These are phyloP conservation scores for Dothiorella sarmentorum DNA, from an alignment of 2,329 filamentous ascomycete genomes.

Conservation along the genomic window DNA sequence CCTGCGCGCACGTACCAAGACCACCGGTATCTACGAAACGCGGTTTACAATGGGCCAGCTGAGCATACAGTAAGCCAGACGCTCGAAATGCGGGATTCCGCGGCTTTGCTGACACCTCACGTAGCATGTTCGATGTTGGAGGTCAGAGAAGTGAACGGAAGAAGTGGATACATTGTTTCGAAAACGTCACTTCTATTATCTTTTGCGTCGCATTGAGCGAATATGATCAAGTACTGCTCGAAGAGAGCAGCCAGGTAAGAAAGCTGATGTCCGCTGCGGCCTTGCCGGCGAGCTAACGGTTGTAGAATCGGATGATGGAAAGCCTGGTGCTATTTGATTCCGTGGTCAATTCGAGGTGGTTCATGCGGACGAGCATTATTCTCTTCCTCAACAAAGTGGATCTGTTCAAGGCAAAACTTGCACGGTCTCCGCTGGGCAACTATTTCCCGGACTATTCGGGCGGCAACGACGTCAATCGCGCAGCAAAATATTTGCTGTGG, in stretches of 20 bases:
- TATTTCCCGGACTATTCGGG: constrained; percentile 99
- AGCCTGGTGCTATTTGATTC: constrained; percentile 94
- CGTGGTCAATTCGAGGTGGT: constrained; percentile 98
- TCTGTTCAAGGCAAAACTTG: constrained; percentile 92
- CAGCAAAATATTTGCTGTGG: constrained; percentile 96
- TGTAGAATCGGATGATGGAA: constrained; percentile 98
- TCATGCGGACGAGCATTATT: constrained; percentile 98
- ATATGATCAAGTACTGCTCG: constrained; percentile 94
- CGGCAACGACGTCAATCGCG: constrained; percentile 95
- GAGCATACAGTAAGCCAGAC: constrained; percentile 85
- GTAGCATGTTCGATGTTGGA: constrained; percentile 98
- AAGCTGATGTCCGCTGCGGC: constrained; percentile 23
- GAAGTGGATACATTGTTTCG: constrained; percentile 99
- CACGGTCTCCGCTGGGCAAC: constrained; percentile 81
- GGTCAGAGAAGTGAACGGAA: constrained; percentile 96
- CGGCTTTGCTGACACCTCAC: constrained; percentile 16
- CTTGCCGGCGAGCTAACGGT: constrained; percentile 25
- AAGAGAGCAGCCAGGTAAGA: constrained; percentile 90
- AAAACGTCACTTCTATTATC: constrained; percentile 99
- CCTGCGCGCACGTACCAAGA: constrained; percentile 92
- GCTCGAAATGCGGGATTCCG: constrained; percentile 30
- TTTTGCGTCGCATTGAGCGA: constrained; percentile 98
- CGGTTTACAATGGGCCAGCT: constrained; percentile 97
- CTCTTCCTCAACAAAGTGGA: constrained; percentile 99
- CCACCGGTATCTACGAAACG: constrained; percentile 98